Evolutionary conservation across 2,329 filamentous ascomycete species (phyloP).

Genomic region (Pseudovirgaria hyperparasitica): DNA sequence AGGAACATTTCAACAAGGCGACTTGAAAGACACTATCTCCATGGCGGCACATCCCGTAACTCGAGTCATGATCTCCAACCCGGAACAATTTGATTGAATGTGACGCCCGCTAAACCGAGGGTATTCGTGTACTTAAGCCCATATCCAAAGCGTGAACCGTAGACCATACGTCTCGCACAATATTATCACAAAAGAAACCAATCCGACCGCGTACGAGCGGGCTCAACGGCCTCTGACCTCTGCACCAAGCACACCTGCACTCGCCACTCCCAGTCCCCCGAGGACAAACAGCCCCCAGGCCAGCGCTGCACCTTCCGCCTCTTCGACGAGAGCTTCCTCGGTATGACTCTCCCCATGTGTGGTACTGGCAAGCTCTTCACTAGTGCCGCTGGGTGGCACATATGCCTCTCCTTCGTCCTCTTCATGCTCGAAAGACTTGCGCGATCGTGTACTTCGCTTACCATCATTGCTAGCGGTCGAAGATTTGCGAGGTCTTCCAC

Average conservation of each 20-base stretch:
- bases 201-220: too few relatives aligned
- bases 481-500: slow-evolving; percentile 12
- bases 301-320: slow-evolving; percentile 22
- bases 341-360: slow-evolving; percentile 13
- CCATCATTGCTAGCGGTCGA: not conserved
- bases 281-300: slow-evolving; percentile 19
- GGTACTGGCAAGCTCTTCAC: slow-evolving; percentile 13
- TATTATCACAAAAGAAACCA: too few relatives aligned
- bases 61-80: too few relatives aligned
- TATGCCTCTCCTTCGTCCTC: slow-evolving; percentile 15
- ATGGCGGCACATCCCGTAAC: too few relatives aligned
- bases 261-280: slow-evolving; percentile 21
- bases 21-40: too few relatives aligned
- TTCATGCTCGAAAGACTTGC: slow-evolving; percentile 6
- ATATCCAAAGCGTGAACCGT: too few relatives aligned
- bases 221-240: slow-evolving; percentile 20
- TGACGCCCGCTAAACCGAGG: too few relatives aligned
- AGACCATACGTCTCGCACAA: too few relatives aligned
- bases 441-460: not conserved
- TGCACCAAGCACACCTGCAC: slow-evolving; percentile 20
- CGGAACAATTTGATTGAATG: too few relatives aligned
- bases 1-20: too few relatives aligned
- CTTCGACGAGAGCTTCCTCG: slow-evolving; percentile 15
- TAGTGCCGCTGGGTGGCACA: slow-evolving; percentile 12
- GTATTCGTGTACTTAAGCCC: too few relatives aligned